A percentile compares a stretch with the other conserved stretches of the same genome.
Evolutionary conservation across 2,329 filamentous ascomycete species (phyloP).

Genomic region (Penicillium paneum): DNA sequence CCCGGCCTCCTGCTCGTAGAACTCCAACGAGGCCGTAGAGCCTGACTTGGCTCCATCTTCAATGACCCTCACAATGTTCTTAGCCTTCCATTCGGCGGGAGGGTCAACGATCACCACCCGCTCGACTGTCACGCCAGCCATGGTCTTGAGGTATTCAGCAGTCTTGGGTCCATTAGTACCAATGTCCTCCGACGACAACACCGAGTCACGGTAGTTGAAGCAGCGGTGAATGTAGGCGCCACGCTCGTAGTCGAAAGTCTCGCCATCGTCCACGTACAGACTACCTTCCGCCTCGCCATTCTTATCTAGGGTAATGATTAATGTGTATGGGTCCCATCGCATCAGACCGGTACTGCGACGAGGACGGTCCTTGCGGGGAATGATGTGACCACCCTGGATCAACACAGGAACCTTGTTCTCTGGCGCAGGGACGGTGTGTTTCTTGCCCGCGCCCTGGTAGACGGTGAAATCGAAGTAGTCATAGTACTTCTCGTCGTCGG

Average conservation of each 20-base stretch:
- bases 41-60: conserved; percentile 47
- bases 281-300: conserved; percentile 72
- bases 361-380: conserved; percentile 83
- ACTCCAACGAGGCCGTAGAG: conserved; percentile 56
- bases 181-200: conserved; percentile 68
- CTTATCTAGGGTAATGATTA: conserved; percentile 70
- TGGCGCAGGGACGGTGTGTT: conserved; percentile 68
- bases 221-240: conserved; percentile 84
- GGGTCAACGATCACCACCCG: conserved; percentile 81
- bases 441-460: conserved; percentile 69
- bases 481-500: conserved; percentile 86
- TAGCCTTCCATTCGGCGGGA: conserved; percentile 66
- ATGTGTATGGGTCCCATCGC: conserved; percentile 91
- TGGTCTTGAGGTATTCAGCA: conserved; percentile 72
- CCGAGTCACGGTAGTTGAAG: conserved; percentile 63
- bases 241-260: conserved; percentile 80
- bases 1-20: conserved; percentile 50
- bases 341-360: conserved; percentile 83
- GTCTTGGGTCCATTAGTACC: conserved; percentile 60
- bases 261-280: conserved; percentile 89
- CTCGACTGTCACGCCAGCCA: conserved; percentile 75
- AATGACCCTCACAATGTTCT: conserved; percentile 52
- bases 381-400: conserved; percentile 89
- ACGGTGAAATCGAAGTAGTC: conserved; percentile 88
- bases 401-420: conserved; percentile 84